Percentiles rank a stretch among this genome's conserved stretches.
Conservation (phyloP, 1,284 basidiomycete genomes). For the Cyathus pygmaeus region DNA sequence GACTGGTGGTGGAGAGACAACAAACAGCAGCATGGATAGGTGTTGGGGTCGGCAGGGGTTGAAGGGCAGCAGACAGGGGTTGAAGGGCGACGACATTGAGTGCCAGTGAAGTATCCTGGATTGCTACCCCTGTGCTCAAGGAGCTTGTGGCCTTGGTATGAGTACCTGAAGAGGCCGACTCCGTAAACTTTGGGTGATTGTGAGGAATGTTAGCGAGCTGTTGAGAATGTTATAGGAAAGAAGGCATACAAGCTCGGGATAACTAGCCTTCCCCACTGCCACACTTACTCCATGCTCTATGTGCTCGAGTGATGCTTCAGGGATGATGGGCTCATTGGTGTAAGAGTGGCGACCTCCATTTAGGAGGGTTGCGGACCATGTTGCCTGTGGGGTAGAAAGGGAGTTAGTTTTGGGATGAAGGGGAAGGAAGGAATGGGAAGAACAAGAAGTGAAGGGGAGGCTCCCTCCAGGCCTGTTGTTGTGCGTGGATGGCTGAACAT, state of each 20-base stretch:
- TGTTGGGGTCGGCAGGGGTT: no score
- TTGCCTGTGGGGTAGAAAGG: no score
- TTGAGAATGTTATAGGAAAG: neutral
- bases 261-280: constrained; percentile 38
- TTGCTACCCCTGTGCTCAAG: constrained; percentile 52
- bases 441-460: no score
- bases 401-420: no score
- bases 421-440: no score
- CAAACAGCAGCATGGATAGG: no score
- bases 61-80: no score
- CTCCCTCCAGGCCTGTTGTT: no score
- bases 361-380: constrained; percentile 55
- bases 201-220: neutral
- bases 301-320: constrained; percentile 45
- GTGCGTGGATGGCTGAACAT: no score
- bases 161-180: constrained; percentile 49
- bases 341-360: constrained; percentile 53
- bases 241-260: constrained; percentile 41
- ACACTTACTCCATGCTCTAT: constrained; percentile 49
- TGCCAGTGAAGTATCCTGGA: no score
- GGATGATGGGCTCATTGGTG: constrained; percentile 52
- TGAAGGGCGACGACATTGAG: no score
- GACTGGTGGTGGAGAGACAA: no score
- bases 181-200: constrained; percentile 47
- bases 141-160: constrained; percentile 52